These are phyloP conservation scores for Entamoeba histolytica DNA, from an alignment of 208 protist species.

Conservation along the genomic window DNA sequence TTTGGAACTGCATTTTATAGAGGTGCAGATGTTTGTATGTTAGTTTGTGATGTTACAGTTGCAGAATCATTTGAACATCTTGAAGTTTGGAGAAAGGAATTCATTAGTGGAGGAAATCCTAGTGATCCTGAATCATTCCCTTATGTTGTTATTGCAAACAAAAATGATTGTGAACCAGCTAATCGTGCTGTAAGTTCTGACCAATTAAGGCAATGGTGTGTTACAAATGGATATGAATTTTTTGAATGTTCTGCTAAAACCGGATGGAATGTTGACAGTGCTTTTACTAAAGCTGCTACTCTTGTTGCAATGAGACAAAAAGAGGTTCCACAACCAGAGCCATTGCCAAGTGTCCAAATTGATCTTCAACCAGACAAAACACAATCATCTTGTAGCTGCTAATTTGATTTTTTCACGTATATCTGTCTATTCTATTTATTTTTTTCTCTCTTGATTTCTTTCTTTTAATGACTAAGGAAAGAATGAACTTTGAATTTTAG, in stretches of 20 bases:
- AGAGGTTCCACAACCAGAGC: neutral
- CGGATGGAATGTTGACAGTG: neutral
- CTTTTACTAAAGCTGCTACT: neutral
- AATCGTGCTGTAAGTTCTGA: neutral
- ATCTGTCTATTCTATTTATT: too few relatives aligned
- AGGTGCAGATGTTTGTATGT: conserved; percentile 82
- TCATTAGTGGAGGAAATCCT: conserved; percentile 1
- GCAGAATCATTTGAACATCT: conserved; percentile 31
- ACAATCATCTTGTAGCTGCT: too few relatives aligned
- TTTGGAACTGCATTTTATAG: conserved; percentile 92
- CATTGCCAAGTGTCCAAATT: neutral
- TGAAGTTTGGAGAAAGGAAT: conserved; percentile 29
- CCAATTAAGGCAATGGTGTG: neutral
- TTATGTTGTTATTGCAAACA: conserved; percentile 36
- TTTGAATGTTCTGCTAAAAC: neutral
- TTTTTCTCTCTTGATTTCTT: too few relatives aligned
- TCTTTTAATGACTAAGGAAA: too few relatives aligned
- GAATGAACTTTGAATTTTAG: neutral
- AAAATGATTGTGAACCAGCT: conserved; percentile 21
- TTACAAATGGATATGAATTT: neutral
- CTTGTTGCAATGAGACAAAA: neutral
- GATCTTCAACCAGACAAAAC: neutral
- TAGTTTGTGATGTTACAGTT: conserved; percentile 43
- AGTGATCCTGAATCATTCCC: conserved; percentile 28
- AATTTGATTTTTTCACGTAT: too few relatives aligned